phyloP scores from a whole-genome alignment of 2,329 filamentous ascomycete genomes.

The Trichoderma brevicompactum region DNA sequence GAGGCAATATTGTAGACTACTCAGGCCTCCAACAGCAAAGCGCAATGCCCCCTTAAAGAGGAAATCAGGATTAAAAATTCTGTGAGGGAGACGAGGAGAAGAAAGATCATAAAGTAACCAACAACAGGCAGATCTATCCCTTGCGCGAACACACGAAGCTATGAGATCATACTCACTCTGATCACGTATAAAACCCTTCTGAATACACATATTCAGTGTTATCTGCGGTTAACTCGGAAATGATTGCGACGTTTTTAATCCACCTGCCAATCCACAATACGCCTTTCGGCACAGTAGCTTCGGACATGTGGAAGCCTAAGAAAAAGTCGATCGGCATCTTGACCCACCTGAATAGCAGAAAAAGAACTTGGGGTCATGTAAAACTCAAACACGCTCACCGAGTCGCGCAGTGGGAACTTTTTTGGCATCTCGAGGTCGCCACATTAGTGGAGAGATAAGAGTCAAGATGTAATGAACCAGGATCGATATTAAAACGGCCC shows the following conservation, averaged over 20 bases:
- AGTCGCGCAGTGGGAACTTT: not conserved
- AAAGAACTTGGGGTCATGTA: not conserved
- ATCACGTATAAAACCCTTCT: not conserved
- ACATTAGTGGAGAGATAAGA: not conserved
- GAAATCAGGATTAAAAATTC: too few species aligned
- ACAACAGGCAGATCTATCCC: too few species aligned
- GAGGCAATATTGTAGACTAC: too few species aligned
- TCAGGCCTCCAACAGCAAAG: too few species aligned
- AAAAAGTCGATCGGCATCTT: constrained; percentile 7
- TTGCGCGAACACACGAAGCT: not conserved
- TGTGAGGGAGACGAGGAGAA: too few species aligned
- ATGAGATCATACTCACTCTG: not conserved
- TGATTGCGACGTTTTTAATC: not conserved
- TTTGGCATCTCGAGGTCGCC: not conserved
- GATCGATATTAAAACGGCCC: too few species aligned
- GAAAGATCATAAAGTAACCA: too few species aligned
- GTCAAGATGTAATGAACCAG: too few species aligned
- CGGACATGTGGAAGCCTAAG: not conserved
- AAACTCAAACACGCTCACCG: not conserved
- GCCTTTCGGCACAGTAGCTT: not conserved
- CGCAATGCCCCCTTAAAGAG: too few species aligned
- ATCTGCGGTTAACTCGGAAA: constrained; percentile 1
- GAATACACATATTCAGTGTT: not conserved
- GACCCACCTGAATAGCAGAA: not conserved
- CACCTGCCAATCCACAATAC: not conserved